These are phyloP conservation scores for Krasilnikovozyma curviuscula DNA, from an alignment of 768 basidiomycete species.

Conservation along the genomic window DNA sequence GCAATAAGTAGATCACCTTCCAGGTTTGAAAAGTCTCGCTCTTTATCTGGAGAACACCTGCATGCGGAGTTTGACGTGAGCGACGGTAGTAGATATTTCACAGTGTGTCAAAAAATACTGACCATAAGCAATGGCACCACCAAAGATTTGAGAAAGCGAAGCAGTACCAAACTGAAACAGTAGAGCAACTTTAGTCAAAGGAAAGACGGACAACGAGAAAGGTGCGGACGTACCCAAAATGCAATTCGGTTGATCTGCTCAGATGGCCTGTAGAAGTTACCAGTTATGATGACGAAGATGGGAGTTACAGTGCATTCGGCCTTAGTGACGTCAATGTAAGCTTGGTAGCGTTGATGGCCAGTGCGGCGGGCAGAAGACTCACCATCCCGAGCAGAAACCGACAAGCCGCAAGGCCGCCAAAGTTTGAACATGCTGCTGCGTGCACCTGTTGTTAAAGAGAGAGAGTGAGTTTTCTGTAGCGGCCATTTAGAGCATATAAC, in stretches of 20 bases:
- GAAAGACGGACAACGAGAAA: neutral
- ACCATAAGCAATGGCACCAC: slow-evolving; percentile 3
- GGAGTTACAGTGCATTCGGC: slow-evolving; percentile 5
- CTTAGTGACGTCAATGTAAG: too few relatives aligned
- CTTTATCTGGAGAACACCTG: too few relatives aligned
- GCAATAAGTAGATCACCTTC: slow-evolving; percentile 5
- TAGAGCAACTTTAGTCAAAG: neutral
- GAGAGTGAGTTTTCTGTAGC: too few relatives aligned
- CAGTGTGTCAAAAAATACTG: too few relatives aligned
- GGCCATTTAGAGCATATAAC: too few relatives aligned
- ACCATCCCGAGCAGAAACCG: slow-evolving; percentile 10
- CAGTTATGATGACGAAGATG: neutral
- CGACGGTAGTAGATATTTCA: too few relatives aligned
- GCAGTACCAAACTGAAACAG: neutral
- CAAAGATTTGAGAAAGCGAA: neutral
- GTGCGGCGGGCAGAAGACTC: too few relatives aligned
- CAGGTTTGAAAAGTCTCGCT: slow-evolving; percentile 5
- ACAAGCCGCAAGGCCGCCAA: slow-evolving; percentile 3
- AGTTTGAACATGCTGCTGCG: neutral
- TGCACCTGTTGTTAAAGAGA: too few relatives aligned
- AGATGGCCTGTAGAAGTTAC: slow-evolving; percentile 2
- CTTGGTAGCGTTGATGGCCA: too few relatives aligned
- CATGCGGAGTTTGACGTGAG: too few relatives aligned
- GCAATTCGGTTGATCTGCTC: slow-evolving; percentile 9
- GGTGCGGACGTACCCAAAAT: too few relatives aligned